Base-by-base conservation (phyloP, 2,329 filamentous ascomycete genomes). In the Apiospora sp. region DNA sequence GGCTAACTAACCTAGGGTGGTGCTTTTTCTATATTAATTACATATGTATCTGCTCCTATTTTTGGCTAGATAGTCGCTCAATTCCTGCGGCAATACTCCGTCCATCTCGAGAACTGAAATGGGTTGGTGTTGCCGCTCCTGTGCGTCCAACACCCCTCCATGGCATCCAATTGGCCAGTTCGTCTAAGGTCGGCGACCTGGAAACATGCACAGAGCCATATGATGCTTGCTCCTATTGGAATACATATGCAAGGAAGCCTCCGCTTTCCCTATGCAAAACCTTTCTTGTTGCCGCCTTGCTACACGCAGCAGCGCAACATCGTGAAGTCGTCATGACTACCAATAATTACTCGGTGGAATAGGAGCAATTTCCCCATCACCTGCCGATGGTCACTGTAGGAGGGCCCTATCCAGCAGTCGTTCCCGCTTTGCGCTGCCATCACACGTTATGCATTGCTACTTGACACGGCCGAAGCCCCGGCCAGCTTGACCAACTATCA, bases 201-300 rank as follows among this genome's bases (percentile, higher is more conserved):
- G 41, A 61, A 61, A 41, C 58, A 64, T 64, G 58, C 58, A 64
- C 10, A 64, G 58, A 64, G 58, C 58, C 30, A 64, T 14, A 41
- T 64, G 58, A 64, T 64, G 58, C 58, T 41, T 64, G 58, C 13
- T 64, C 10, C n/a, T 49, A 41, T n/a, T 10, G 46, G 6, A 49
- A 49, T 49, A 37, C 16, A n/a, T 61, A 61, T 61, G 58, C 58
- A 64, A 41, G 58, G 58, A 64, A 64, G 34, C 30, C 58, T 37
- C 30, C 58, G 30, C 58, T 64, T 41, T 64, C 34, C 58, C 34
- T 64, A 12, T 1, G 30, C 58, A 22, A 64, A 24, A n/a, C n/a
- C 34, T 61, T 48, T 49, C 19, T 49, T 22, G 46, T 49, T 41
- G 58, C n/a, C 34, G 58, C 58, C 30, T 37, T 12, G 16, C 12